Percentiles rank a stretch among this genome's conserved stretches.
phyloP scores from a whole-genome alignment of 805 yeast species.

The Metschnikowia koreensis region DNA sequence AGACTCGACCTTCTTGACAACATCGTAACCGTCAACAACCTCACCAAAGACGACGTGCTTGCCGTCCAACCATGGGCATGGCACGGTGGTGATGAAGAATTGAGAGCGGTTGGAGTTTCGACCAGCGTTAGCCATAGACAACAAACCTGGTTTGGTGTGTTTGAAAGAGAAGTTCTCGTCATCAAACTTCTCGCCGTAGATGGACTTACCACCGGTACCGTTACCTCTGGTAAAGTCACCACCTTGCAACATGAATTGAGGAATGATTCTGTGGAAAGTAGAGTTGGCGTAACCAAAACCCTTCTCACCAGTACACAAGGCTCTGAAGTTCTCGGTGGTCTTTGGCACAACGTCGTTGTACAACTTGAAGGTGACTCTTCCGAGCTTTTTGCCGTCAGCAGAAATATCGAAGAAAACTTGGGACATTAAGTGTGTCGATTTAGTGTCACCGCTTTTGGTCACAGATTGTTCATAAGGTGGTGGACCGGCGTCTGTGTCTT shows the following conservation, averaged over 20 bases:
- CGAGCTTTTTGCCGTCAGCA: slow-evolving; percentile 67
- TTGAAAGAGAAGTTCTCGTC: slow-evolving; percentile 81
- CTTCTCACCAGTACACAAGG: slow-evolving; percentile 90
- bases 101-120: slow-evolving; percentile 98
- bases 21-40: slow-evolving; percentile 78
- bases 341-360: slow-evolving; percentile 91
- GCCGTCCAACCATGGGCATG: slow-evolving; percentile 88
- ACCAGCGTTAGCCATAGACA: slow-evolving; percentile 97
- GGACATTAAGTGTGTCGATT: too few relatives aligned
- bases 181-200: slow-evolving; percentile 80
- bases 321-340: slow-evolving; percentile 95
- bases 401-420: slow-evolving; percentile 81
- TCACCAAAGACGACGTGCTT: slow-evolving; percentile 96
- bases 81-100: slow-evolving; percentile 91
- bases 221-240: slow-evolving; percentile 73
- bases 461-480: too few relatives aligned
- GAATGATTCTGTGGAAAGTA: slow-evolving; percentile 94
- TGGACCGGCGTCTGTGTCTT: too few relatives aligned
- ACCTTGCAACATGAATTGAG: slow-evolving; percentile 94
- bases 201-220: slow-evolving; percentile 93
- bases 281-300: slow-evolving; percentile 88
- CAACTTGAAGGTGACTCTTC: slow-evolving; percentile 83
- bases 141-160: slow-evolving; percentile 85
- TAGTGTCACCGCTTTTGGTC: too few relatives aligned
- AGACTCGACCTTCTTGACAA: slow-evolving; percentile 81